These are phyloP conservation scores for Aspergillus udagawae DNA, from an alignment of 2,329 filamentous ascomycete species.

Conservation along the genomic window DNA sequence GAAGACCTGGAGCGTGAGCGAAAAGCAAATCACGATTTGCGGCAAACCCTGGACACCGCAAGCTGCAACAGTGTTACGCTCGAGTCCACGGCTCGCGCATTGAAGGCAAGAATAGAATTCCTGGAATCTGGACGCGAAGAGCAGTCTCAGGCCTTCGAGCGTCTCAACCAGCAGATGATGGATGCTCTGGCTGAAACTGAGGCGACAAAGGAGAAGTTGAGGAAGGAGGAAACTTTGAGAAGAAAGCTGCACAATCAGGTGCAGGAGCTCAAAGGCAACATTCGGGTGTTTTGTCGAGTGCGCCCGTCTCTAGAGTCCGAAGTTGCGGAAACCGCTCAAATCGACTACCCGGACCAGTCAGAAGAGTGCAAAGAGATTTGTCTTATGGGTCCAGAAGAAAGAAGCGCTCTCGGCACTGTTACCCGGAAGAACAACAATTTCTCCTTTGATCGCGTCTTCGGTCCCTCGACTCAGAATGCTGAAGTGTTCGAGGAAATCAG, in stretches of 20 bases:
- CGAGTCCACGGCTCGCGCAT: slow-evolving; percentile 69
- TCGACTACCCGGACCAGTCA: slow-evolving; percentile 72
- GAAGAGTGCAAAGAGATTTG: slow-evolving; percentile 85
- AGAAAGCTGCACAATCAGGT: slow-evolving; percentile 96
- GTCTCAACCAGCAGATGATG: slow-evolving; percentile 74
- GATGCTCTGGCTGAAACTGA: slow-evolving; percentile 69
- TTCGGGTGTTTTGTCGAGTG: slow-evolving; percentile 95
- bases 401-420: slow-evolving; percentile 71
- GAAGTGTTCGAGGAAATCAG: slow-evolving; percentile 96
- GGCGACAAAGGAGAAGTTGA: slow-evolving; percentile 72
- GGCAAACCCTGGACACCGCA: slow-evolving; percentile 57
- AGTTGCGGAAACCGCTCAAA: slow-evolving; percentile 62
- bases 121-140: slow-evolving; percentile 86
- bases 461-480: slow-evolving; percentile 69
- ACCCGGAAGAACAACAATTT: slow-evolving; percentile 79
- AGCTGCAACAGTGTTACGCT: slow-evolving; percentile 61
- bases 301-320: slow-evolving; percentile 66
- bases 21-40: slow-evolving; percentile 53
- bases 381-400: slow-evolving; percentile 77
- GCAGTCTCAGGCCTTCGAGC: slow-evolving; percentile 79
- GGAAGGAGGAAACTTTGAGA: slow-evolving; percentile 85
- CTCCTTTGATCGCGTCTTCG: slow-evolving; percentile 89
- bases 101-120: slow-evolving; percentile 80
- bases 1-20: slow-evolving; percentile 60
- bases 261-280: slow-evolving; percentile 96